These are phyloP conservation scores for Sicyos edulis DNA, from an alignment of 306 rosid genomes.

Conservation along the genomic window DNA sequence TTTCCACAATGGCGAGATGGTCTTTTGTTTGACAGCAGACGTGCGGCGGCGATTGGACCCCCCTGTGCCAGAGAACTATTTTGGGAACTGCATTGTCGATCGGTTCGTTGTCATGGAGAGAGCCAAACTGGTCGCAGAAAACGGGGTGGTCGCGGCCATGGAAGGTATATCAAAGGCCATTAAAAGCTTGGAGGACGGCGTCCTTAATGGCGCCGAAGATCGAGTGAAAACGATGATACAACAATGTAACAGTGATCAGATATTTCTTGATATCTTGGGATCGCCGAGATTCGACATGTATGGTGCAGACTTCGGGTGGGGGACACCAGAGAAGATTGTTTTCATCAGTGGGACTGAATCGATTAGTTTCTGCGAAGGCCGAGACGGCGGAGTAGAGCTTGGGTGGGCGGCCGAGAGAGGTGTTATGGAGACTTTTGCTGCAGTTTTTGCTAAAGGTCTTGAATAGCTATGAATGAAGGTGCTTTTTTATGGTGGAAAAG, in stretches of 20 bases:
- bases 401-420: slow-evolving; percentile 18
- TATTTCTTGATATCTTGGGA: slow-evolving; percentile 5
- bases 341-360: slow-evolving; percentile 11
- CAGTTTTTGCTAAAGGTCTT: slow-evolving; percentile 22
- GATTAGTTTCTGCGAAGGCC: slow-evolving; percentile 4
- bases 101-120: not conserved
- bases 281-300: slow-evolving; percentile 32
- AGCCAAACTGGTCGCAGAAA: not conserved
- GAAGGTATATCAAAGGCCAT: not conserved
- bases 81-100: not conserved
- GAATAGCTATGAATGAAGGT: not conserved
- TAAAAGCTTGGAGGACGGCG: not conserved
- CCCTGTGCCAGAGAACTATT: not conserved
- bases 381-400: slow-evolving; percentile 28
- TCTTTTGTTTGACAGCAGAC: not conserved
- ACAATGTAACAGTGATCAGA: not conserved
- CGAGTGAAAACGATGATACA: too few species aligned
- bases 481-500: too few species aligned
- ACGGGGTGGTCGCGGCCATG: not conserved
- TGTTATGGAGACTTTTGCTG: slow-evolving; percentile 24
- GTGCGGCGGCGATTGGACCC: not conserved
- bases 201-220: not conserved
- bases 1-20: not conserved
- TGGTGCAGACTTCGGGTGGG: slow-evolving; percentile 42
- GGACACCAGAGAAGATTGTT: slow-evolving; percentile 29